phyloP scores from a whole-genome alignment of 2,329 filamentous ascomycete species.

The Botrytis fragariae region DNA sequence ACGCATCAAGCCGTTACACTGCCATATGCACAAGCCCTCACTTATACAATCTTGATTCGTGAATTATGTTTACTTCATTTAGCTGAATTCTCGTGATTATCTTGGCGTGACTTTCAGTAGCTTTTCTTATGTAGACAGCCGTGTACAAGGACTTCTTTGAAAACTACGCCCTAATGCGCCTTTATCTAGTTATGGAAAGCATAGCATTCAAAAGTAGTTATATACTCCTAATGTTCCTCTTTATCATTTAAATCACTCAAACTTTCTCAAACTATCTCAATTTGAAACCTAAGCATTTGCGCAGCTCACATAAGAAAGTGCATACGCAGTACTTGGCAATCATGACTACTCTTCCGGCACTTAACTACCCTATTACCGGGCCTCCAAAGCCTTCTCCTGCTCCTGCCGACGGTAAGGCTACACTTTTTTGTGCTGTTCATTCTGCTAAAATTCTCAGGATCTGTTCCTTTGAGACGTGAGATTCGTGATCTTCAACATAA shows the following conservation, averaged over 20 bases:
- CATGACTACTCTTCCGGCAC: conserved; percentile 22
- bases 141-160: not conserved
- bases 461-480: conserved; percentile 54
- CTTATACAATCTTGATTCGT: not conserved
- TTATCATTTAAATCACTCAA: conserved; percentile 3
- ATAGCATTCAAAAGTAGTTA: not conserved
- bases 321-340: not conserved
- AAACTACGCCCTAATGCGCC: not conserved
- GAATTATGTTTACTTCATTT: not conserved
- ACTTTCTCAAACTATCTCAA: conserved; percentile 8
- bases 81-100: conserved; percentile 11
- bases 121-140: not conserved
- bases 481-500: conserved; percentile 64
- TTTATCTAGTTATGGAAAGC: not conserved
- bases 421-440: not conserved
- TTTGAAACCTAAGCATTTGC: not conserved
- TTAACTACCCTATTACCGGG: conserved; percentile 29
- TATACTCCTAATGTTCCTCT: not conserved
- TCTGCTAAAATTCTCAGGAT: conserved; percentile 24
- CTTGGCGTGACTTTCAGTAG: not conserved
- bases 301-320: no score
- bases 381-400: conserved; percentile 24
- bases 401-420: conserved; percentile 27
- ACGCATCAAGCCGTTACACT: not conserved
- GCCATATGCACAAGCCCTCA: not conserved